Evolutionary conservation across 2,329 filamentous ascomycete species (phyloP).

Genomic region (Clonostachys chloroleuca): DNA sequence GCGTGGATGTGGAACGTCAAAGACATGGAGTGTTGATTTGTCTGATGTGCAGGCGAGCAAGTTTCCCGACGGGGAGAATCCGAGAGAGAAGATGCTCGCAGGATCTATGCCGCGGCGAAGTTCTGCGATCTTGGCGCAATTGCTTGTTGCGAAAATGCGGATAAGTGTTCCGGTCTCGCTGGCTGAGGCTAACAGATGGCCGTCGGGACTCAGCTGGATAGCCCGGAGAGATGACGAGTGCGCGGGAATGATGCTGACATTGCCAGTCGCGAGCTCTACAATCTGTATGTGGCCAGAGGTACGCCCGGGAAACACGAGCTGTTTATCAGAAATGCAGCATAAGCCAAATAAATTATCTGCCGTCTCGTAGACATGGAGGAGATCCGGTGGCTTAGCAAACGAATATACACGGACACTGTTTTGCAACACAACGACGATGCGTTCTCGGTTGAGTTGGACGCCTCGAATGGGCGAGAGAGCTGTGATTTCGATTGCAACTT

Average conservation of each 20-base stretch:
- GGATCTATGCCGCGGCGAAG: conserved; percentile 85
- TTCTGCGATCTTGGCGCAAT: conserved; percentile 77
- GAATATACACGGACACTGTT: conserved; percentile 80
- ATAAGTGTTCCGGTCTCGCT: conserved; percentile 89
- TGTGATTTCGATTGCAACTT: conserved; percentile 70
- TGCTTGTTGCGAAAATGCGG: conserved; percentile 77
- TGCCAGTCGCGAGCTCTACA: conserved; percentile 71
- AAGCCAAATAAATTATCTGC: conserved; percentile 79
- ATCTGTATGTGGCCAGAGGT: conserved; percentile 86
- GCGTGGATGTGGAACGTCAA: conserved; percentile 68
- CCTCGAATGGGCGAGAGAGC: conserved; percentile 77
- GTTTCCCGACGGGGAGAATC: conserved; percentile 77
- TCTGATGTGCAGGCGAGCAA: conserved; percentile 91
- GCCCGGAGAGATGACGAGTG: conserved; percentile 77
- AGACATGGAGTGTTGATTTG: conserved; percentile 93
- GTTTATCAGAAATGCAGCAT: conserved; percentile 69
- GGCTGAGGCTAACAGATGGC: conserved; percentile 79
- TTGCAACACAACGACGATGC: conserved; percentile 75
- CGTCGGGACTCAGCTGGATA: conserved; percentile 75
- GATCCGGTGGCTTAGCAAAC: conserved; percentile 67
- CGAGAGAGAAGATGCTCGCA: conserved; percentile 81
- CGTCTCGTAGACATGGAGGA: conserved; percentile 77
- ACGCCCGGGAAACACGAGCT: conserved; percentile 82
- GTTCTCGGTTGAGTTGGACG: conserved; percentile 70
- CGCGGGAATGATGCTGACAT: conserved; percentile 90